Conservation (phyloP, 441 rosid species). For the Breynia disticha region DNA sequence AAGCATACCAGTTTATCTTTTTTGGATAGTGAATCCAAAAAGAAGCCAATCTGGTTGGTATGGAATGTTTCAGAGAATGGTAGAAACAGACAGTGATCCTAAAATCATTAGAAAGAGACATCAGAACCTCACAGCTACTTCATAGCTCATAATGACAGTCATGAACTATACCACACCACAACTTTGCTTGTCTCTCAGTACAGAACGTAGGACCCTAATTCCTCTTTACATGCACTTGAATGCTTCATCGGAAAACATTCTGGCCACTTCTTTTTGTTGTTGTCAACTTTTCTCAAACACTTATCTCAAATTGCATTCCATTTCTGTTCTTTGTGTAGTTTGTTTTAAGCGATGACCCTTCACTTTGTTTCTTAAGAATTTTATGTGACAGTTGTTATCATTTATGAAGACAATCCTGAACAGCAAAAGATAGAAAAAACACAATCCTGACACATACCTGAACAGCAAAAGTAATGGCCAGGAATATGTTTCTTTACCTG, state of each 20-base stretch:
- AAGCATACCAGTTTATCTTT: background rate
- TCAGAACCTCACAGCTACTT: no score
- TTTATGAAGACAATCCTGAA: background rate
- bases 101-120: constrained; percentile 20
- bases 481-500: background rate
- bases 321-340: background rate
- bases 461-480: constrained; percentile 5
- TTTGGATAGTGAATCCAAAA: background rate
- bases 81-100: constrained; percentile 16
- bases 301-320: constrained; percentile 1
- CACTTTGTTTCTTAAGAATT: constrained; percentile 1
- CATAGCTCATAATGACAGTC: background rate
- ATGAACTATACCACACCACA: background rate
- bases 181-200: constrained; percentile 1
- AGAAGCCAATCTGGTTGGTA: background rate
- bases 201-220: constrained; percentile 1
- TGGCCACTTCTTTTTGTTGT: constrained; percentile 14
- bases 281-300: constrained; percentile 2
- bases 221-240: constrained; percentile 7
- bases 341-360: constrained; percentile 14
- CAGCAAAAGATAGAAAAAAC: no score
- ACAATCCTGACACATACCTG: no score
- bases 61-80: constrained; percentile 5
- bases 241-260: constrained; percentile 5
- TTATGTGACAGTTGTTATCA: background rate